These are phyloP conservation scores for Lentinula boryana DNA, from an alignment of 768 basidiomycete genomes.

Conservation along the genomic window DNA sequence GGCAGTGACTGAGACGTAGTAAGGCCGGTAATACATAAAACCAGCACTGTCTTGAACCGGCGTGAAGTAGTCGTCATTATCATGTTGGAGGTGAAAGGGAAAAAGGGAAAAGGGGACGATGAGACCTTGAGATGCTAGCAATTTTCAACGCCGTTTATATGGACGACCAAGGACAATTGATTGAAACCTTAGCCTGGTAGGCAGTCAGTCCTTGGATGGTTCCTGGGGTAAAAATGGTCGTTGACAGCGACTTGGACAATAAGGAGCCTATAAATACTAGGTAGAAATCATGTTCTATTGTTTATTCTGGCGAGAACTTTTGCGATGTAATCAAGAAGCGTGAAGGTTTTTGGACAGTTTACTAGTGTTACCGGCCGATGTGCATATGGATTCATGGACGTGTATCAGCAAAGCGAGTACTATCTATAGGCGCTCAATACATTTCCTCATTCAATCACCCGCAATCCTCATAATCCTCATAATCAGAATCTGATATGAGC, in stretches of 20 bases:
- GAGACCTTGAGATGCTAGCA: not conserved
- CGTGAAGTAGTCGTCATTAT: not conserved
- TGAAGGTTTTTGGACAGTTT: not conserved
- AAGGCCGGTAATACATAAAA: not conserved
- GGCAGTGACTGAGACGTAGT: not conserved
- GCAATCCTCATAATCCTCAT: not conserved
- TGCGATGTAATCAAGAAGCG: not conserved
- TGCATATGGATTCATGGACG: not conserved
- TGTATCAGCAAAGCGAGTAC: not conserved
- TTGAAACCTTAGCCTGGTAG: not conserved
- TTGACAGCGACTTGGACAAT: not conserved
- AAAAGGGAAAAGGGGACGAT: not conserved
- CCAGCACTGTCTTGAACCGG: not conserved
- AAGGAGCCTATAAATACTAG: constrained; percentile 2
- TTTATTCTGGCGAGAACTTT: not conserved
- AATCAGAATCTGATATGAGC: not conserved
- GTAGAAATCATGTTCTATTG: not conserved
- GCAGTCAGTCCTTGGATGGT: not conserved
- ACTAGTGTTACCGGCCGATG: not conserved
- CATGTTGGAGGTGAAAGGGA: not conserved
- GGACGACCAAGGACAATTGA: not conserved
- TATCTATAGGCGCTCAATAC: not conserved
- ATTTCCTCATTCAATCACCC: not conserved
- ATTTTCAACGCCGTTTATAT: not conserved
- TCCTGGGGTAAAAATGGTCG: not conserved